A percentile compares a stretch with the other conserved stretches of the same genome.
Evolutionary conservation across 1,284 basidiomycete genomes (phyloP).

Genomic region (Caloboletus firmus): DNA sequence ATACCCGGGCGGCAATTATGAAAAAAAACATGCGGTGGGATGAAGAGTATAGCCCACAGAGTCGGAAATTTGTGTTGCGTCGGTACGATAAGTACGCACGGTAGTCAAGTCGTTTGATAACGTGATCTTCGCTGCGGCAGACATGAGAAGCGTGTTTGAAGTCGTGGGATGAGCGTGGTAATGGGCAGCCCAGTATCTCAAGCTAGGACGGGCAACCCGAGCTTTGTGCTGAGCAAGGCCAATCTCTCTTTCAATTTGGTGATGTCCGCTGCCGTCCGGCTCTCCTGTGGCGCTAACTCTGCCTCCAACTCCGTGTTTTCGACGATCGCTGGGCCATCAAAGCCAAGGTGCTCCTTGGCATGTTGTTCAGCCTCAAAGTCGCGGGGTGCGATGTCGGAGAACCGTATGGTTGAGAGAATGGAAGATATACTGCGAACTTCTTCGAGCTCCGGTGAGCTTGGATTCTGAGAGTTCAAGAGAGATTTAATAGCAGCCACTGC

Average conservation of each 20-base stretch:
- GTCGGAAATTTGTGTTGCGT: background rate
- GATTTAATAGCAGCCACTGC: conserved; percentile 57
- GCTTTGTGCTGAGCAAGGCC: conserved; percentile 32
- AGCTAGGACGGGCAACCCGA: conserved; percentile 35
- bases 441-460: conserved; percentile 18
- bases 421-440: conserved; percentile 55
- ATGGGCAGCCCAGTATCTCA: background rate
- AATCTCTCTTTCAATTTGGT: conserved; percentile 43
- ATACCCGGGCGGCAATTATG: background rate
- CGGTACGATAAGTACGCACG: conserved; percentile 4
- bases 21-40: conserved; percentile 7
- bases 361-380: conserved; percentile 75
- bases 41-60: background rate
- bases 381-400: conserved; percentile 65
- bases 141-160: background rate
- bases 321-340: conserved; percentile 35
- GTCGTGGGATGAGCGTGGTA: background rate
- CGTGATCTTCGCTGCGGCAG: background rate
- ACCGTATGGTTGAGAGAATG: conserved; percentile 55
- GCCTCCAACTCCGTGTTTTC: conserved; percentile 44
- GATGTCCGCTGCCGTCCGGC: conserved; percentile 45
- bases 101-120: background rate
- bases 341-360: conserved; percentile 59
- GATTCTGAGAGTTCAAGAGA: conserved; percentile 42
- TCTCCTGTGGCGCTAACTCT: conserved; percentile 31